These are phyloP conservation scores for Vaccinium vitisidaea DNA, from an alignment of 148 eudicot species.

Conservation along the genomic window DNA sequence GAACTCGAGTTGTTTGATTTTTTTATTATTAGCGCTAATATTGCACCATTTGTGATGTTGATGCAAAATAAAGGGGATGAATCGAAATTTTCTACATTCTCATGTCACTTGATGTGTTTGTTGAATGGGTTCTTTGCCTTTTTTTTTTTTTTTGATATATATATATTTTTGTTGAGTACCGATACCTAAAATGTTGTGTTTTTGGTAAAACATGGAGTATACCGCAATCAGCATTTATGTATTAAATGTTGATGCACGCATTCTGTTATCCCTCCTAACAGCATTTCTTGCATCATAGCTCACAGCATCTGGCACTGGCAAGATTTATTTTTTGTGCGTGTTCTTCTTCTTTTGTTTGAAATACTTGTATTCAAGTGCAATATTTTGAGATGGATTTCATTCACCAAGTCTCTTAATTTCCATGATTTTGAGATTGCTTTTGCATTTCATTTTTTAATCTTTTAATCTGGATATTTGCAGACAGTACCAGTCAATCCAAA, in stretches of 20 bases:
- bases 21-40: neutral
- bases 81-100: neutral
- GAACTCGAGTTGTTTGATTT: no score
- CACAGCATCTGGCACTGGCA: neutral
- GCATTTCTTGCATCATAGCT: neutral
- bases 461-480: constrained; percentile 34
- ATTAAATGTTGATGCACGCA: neutral
- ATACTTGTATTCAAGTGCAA: neutral
- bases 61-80: neutral
- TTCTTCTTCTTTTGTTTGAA: neutral
- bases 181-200: neutral
- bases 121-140: neutral
- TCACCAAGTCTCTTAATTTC: neutral
- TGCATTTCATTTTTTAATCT: neutral
- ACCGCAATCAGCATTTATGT: neutral
- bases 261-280: neutral
- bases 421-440: neutral
- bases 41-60: neutral
- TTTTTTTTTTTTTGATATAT: neutral
- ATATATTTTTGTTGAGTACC: neutral
- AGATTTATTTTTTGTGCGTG: neutral
- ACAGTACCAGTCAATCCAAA: constrained; percentile 78
- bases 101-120: neutral
- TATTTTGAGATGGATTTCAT: neutral
- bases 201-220: neutral